Conservation (phyloP, 1,284 basidiomycete genomes). For the Ceratobasidium papillatum region DNA sequence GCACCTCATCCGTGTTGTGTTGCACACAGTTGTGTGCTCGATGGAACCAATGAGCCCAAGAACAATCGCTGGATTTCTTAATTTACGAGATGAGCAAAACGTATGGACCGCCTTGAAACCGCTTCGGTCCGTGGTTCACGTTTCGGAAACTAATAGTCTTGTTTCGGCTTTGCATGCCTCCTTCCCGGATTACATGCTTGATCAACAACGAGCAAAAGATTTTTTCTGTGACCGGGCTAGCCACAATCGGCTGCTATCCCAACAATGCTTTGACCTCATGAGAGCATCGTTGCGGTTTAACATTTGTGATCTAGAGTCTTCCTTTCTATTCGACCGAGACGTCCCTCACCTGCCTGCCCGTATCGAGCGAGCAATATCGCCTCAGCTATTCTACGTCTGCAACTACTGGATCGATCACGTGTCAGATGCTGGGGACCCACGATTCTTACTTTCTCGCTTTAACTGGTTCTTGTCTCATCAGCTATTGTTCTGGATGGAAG, state of each 20-base stretch:
- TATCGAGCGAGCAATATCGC: neutral
- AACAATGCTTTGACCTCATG: no score
- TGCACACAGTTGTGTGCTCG: neutral
- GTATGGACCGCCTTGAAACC: neutral
- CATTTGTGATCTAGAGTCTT: no score
- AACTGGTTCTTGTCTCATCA: neutral
- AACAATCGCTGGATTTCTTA: neutral
- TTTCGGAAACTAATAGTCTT: neutral
- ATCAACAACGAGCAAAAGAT: no score
- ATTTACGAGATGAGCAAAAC: neutral
- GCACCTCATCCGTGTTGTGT: neutral
- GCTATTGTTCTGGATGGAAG: constrained; percentile 26
- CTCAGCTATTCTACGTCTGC: neutral
- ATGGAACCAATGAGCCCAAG: neutral
- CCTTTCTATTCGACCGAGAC: no score
- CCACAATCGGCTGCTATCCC: no score
- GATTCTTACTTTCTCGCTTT: neutral
- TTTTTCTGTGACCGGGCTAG: no score
- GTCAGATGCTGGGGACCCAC: neutral
- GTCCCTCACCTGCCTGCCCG: neutral
- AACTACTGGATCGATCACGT: constrained; percentile 16
- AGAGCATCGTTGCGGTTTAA: no score
- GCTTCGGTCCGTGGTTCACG: neutral
- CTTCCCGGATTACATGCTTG: no score
- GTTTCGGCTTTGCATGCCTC: neutral